Percentiles rank a stretch among this genome's conserved stretches.
Evolutionary conservation across 306 rosid species (phyloP).

Genomic region (Fragaria nilgerrensis): DNA sequence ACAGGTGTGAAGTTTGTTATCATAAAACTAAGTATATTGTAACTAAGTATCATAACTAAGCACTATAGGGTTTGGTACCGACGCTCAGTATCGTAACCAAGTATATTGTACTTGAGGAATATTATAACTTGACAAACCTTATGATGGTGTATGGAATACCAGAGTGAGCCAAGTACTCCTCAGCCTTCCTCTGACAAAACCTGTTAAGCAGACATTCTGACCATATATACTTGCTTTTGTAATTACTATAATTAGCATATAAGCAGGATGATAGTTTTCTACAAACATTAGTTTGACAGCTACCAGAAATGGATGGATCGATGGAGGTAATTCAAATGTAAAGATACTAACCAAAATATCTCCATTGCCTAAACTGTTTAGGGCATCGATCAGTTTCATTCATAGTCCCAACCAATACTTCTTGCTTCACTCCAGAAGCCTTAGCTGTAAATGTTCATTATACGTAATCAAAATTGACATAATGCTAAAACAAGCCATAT

Average conservation of each 20-base stretch:
- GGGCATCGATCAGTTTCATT: conserved; percentile 72
- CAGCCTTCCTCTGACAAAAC: conserved; percentile 95
- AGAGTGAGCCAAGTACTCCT: conserved; percentile 88
- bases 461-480: conserved; percentile 18
- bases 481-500: neutral
- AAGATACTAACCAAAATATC: conserved; percentile 71
- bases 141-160: conserved; percentile 88
- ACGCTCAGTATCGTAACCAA: neutral
- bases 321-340: no score
- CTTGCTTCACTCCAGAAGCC: conserved; percentile 91
- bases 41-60: no score
- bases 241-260: neutral
- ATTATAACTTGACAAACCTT: conserved; percentile 46
- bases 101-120: neutral
- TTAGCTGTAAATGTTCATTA: conserved; percentile 51
- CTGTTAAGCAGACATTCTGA: conserved; percentile 26
- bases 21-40: no score
- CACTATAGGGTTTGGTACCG: no score
- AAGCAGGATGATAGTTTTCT: neutral
- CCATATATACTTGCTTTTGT: neutral
- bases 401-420: conserved; percentile 92
- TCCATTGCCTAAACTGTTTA: conserved; percentile 85
- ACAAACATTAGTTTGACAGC: no score
- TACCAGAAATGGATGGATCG: neutral
- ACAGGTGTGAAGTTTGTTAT: neutral